Evolutionary conservation across 495 filamentous ascomycete genomes (phyloP).

Genomic region (Diplogelasinospora grovesii): DNA sequence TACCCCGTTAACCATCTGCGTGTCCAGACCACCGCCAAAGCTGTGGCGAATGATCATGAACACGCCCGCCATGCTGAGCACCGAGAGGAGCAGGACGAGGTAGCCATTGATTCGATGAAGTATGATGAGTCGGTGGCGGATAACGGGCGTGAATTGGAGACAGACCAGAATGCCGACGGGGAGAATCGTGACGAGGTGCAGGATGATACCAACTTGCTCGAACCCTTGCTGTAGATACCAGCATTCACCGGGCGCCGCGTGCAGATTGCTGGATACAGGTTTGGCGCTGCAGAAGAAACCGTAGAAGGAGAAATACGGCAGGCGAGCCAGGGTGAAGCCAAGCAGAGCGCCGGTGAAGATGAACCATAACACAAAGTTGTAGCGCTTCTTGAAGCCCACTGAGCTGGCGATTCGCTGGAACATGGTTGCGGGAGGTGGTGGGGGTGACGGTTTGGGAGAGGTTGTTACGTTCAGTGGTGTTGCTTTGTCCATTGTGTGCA

Average conservation of each 20-base stretch:
- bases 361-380: constrained; percentile 35
- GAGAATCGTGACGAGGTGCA: constrained; percentile 43
- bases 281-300: constrained; percentile 13
- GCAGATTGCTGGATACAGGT: constrained; percentile 22
- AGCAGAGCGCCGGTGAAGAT: constrained; percentile 28
- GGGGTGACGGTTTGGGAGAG: no score
- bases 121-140: constrained; percentile 38
- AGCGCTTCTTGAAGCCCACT: constrained; percentile 30
- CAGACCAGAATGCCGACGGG: constrained; percentile 42
- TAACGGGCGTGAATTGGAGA: constrained; percentile 46
- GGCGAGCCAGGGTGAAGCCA: constrained; percentile 29
- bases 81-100: constrained; percentile 35
- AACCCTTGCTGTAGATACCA: constrained; percentile 32
- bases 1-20: constrained; percentile 28
- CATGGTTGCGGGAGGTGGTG: no score
- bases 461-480: no score
- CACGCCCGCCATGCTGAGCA: constrained; percentile 35
- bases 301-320: constrained; percentile 30
- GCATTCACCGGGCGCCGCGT: constrained; percentile 27
- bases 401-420: no score
- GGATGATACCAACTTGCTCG: constrained; percentile 37
- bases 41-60: constrained; percentile 37
- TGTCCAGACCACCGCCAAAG: constrained; percentile 40
- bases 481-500: no score
- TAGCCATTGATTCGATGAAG: constrained; percentile 53